Evolutionary conservation across 495 filamentous ascomycete species (phyloP).

Genomic region (Xylaria scruposa): DNA sequence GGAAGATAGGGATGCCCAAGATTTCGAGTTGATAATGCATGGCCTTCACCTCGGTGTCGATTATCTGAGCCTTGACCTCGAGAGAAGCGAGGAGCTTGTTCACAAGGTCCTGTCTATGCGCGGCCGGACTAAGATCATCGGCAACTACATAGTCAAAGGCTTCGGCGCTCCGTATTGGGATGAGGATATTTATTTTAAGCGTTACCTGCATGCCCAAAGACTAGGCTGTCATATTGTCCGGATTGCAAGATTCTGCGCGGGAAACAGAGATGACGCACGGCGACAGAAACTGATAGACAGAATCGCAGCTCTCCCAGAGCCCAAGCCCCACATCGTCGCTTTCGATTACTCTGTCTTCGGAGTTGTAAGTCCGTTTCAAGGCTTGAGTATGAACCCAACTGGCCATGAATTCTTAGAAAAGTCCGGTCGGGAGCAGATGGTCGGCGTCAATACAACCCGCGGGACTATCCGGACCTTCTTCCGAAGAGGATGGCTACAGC

Average conservation of each 20-base stretch:
- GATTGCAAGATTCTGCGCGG: slow-evolving; percentile 66
- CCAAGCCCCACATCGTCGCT: slow-evolving; percentile 68
- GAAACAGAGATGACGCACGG: slow-evolving; percentile 63
- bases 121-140: slow-evolving; percentile 78
- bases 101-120: slow-evolving; percentile 61
- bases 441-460: slow-evolving; percentile 50
- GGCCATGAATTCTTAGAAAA: slow-evolving; percentile 68
- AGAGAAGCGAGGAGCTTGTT: slow-evolving; percentile 58
- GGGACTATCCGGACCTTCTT: slow-evolving; percentile 62
- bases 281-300: slow-evolving; percentile 62
- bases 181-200: slow-evolving; percentile 60
- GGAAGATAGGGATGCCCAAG: slow-evolving; percentile 55
- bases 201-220: slow-evolving; percentile 62
- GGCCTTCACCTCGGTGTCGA: slow-evolving; percentile 77
- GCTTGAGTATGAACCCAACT: slow-evolving; percentile 70
- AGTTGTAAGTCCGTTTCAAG: slow-evolving; percentile 70
- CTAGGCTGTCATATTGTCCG: slow-evolving; percentile 76
- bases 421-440: slow-evolving; percentile 50
- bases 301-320: slow-evolving; percentile 56
- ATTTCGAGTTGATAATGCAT: slow-evolving; percentile 68
- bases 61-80: slow-evolving; percentile 72
- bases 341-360: slow-evolving; percentile 76
- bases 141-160: slow-evolving; percentile 62
- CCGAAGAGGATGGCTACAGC: slow-evolving; percentile 64
- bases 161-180: slow-evolving; percentile 65